Percentiles rank a stretch among this genome's conserved stretches.
These are phyloP conservation scores for Pluteus cervinus DNA, from an alignment of 768 basidiomycete genomes.

Conservation along the genomic window DNA sequence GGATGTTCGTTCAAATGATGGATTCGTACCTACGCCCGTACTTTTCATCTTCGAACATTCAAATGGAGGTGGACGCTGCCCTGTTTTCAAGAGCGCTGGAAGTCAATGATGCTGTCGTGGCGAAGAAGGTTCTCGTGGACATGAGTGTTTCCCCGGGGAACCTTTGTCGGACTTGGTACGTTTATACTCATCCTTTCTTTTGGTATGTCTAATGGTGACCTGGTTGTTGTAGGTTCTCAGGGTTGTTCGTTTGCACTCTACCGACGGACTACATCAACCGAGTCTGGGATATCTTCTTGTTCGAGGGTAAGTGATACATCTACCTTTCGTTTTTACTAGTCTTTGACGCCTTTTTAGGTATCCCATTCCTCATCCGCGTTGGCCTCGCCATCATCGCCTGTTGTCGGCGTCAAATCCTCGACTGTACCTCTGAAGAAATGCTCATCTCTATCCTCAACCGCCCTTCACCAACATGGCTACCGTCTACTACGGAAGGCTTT, in stretches of 20 bases:
- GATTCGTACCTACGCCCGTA: slow-evolving; percentile 76
- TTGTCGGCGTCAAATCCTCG: slow-evolving; percentile 54
- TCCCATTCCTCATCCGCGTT: slow-evolving; percentile 69
- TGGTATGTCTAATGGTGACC: slow-evolving; percentile 1
- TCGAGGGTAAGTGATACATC: slow-evolving; percentile 63
- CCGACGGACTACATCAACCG: slow-evolving; percentile 62
- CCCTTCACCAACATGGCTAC: slow-evolving; percentile 49
- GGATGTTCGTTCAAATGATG: slow-evolving; percentile 87
- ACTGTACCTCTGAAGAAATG: slow-evolving; percentile 39
- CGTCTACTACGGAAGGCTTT: slow-evolving; percentile 54
- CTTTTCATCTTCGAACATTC: slow-evolving; percentile 53
- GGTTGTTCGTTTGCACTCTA: slow-evolving; percentile 62
- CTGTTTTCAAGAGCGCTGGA: slow-evolving; percentile 72
- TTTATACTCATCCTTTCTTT: neutral
- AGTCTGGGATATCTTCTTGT: slow-evolving; percentile 80
- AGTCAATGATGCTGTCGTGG: slow-evolving; percentile 45
- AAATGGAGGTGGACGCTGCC: slow-evolving; percentile 72
- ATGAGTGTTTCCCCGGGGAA: slow-evolving; percentile 51
- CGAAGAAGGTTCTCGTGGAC: slow-evolving; percentile 63
- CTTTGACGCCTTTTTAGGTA: slow-evolving; percentile 35
- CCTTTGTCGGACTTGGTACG: slow-evolving; percentile 63
- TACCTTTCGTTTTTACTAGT: too few relatives aligned
- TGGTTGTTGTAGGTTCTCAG: slow-evolving; percentile 51
- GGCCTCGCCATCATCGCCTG: slow-evolving; percentile 60
- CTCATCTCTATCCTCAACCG: slow-evolving; percentile 42